A percentile compares a stretch with the other conserved stretches of the same genome.
phyloP scores from a whole-genome alignment of 345 rosid species.

The Aegle marmelos region DNA sequence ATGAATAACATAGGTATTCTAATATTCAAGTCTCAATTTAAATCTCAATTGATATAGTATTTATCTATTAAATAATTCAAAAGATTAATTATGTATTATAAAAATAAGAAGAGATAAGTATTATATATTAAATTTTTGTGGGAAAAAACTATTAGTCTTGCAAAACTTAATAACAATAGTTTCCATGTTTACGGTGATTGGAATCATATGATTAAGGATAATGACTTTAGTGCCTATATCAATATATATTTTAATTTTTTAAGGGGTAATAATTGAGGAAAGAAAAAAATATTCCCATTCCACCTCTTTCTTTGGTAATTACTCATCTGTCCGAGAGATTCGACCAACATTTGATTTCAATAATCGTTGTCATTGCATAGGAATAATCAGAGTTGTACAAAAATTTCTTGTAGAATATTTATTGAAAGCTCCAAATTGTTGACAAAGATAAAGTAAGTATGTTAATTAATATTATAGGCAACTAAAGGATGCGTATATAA shows the following conservation, averaged over 20 bases:
- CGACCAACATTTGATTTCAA: background rate
- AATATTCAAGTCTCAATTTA: too few species aligned
- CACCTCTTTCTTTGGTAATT: background rate
- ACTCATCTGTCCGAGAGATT: background rate
- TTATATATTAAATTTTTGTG: too few species aligned
- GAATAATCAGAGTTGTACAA: too few species aligned
- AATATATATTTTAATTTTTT: background rate
- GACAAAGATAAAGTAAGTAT: background rate
- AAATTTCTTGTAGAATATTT: too few species aligned
- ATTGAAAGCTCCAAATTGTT: too few species aligned
- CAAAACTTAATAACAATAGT: background rate
- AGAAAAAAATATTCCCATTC: background rate
- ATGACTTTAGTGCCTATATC: background rate
- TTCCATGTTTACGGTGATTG: background rate
- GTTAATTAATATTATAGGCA: background rate
- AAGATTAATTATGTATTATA: too few species aligned
- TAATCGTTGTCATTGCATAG: too few species aligned
- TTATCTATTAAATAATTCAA: too few species aligned
- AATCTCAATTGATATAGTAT: too few species aligned
- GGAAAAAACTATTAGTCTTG: background rate
- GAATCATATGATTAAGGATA: slow-evolving; percentile 19
- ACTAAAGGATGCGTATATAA: background rate
- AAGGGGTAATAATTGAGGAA: background rate
- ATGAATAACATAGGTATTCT: too few species aligned
- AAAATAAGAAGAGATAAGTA: too few species aligned